Conservation (phyloP, 192 early-diverging fungal species). For the Entrophospora sp. region DNA sequence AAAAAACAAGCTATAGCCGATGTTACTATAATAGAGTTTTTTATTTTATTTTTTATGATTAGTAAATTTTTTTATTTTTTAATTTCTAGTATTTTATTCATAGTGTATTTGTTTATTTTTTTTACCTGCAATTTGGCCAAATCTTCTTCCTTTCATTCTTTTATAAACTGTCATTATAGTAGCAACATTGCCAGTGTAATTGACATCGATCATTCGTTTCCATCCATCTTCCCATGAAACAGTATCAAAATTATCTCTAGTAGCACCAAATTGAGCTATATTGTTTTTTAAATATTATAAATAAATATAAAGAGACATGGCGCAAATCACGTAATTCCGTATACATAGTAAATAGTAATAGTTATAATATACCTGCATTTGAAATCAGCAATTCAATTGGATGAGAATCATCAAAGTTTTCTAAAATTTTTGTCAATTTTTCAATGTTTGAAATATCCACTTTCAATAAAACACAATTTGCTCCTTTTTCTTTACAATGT, state of each 20-base stretch:
- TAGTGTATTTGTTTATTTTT: too few species aligned
- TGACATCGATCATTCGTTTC: constrained; percentile 12
- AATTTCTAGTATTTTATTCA: too few species aligned
- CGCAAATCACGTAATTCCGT: neutral
- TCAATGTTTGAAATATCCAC: constrained; percentile 18
- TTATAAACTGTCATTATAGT: constrained; percentile 21
- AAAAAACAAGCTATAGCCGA: constrained; percentile 2
- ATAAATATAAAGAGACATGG: neutral
- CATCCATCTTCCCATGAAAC: constrained; percentile 9
- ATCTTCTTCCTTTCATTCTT: constrained; percentile 12
- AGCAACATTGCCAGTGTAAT: constrained; percentile 12
- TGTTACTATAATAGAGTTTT: too few species aligned
- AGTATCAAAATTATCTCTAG: neutral
- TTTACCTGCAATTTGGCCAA: constrained; percentile 26
- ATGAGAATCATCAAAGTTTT: constrained; percentile 15
- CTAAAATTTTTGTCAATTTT: constrained; percentile 1
- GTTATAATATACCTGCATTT: constrained; percentile 19
- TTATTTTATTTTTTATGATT: too few species aligned
- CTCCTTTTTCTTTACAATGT: neutral
- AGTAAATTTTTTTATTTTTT: too few species aligned
- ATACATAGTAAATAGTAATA: neutral
- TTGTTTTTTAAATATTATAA: neutral
- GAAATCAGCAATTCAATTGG: constrained; percentile 24
- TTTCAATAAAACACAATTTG: neutral
- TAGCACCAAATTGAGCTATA: constrained; percentile 12